Base-by-base conservation (phyloP, 192 early-diverging fungal species). In the Spinellus fusiger region DNA sequence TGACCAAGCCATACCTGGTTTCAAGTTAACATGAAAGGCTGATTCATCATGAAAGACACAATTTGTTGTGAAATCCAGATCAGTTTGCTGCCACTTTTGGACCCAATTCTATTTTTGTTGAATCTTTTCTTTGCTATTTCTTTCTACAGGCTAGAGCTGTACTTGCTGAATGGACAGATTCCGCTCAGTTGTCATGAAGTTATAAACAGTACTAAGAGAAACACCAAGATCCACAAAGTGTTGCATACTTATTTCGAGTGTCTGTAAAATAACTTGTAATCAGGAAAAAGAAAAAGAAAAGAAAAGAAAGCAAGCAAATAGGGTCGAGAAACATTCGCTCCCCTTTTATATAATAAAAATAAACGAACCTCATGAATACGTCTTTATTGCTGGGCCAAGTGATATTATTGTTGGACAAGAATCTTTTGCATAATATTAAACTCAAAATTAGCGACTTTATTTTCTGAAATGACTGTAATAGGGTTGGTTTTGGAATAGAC, bases 61-160 rank as follows among this genome's bases (percentile, higher is more conserved):
- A 51, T 49, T 61, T 34, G 47, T 61, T 51, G 23, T 49, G 28
- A 61, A 61, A 26, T 61, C 49, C 33, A 61, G 10, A 23, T 61
- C 59, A 50, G 47, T 61, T 37, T 44, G 49, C 34, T 63, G 50
- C 52, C 38, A 63, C 51, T 52, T 61, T 37, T 13, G 26, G 18
- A 50, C 48, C 48, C 32, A 61, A 51, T 51, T 28, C 16, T 33
- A 37, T 16, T 31, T 29, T 31, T 63, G 50, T 20, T 63, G 51
- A 54, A 63, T 63, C 18, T 63, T 63, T 54, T 52, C 61, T 22
- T 53, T n/a, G 37, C 61, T 54, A 18, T 54, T 63, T 63, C 61
- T 63, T 47, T 63, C 61, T 13, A 63, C 1, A 63, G 61, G 25
- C 6, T 63, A 52, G 40, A 53, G 54, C 12, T 54, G 27, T 27